Evolutionary conservation across 2,329 filamentous ascomycete genomes (phyloP).

Genomic region (Aspergillus viridinutans): DNA sequence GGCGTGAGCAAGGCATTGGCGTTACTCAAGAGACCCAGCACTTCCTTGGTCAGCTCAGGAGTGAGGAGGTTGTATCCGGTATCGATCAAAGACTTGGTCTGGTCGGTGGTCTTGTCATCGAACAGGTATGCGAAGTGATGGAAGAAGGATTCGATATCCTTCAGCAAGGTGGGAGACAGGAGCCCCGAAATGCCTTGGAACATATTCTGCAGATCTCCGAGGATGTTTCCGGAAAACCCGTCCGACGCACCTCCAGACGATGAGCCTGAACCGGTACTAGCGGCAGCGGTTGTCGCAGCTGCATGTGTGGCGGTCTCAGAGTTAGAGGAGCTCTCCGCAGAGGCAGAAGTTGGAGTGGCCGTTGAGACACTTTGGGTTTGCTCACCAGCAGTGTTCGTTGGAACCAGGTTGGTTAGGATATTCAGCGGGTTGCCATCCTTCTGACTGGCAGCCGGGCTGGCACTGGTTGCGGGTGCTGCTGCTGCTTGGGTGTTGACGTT

Average conservation of each 20-base stretch:
- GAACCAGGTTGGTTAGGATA: neutral
- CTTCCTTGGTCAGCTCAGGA: constrained; percentile 20
- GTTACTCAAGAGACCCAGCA: constrained; percentile 12
- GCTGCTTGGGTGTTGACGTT: constrained; percentile 3
- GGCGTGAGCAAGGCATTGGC: constrained; percentile 8
- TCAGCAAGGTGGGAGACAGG: constrained; percentile 25
- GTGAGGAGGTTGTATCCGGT: constrained; percentile 22
- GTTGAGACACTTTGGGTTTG: neutral
- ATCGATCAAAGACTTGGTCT: constrained; percentile 26
- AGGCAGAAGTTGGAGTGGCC: neutral
- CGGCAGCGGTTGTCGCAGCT: neutral
- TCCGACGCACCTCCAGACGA: constrained; percentile 2
- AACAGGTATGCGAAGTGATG: constrained; percentile 31
- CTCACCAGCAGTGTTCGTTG: neutral
- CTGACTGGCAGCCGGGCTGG: neutral
- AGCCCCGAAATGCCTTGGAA: constrained; percentile 26
- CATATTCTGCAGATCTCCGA: constrained; percentile 28
- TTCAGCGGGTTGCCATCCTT: neutral
- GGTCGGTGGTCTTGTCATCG: constrained; percentile 28
- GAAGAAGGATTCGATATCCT: constrained; percentile 32
- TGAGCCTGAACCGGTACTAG: constrained; percentile 5
- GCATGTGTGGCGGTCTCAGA: constrained; percentile 1
- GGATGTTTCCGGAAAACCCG: constrained; percentile 11
- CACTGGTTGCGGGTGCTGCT: neutral
- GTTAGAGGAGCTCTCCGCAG: neutral